Evolutionary conservation across 495 filamentous ascomycete genomes (phyloP).

Genomic region (Neurospora terricola): DNA sequence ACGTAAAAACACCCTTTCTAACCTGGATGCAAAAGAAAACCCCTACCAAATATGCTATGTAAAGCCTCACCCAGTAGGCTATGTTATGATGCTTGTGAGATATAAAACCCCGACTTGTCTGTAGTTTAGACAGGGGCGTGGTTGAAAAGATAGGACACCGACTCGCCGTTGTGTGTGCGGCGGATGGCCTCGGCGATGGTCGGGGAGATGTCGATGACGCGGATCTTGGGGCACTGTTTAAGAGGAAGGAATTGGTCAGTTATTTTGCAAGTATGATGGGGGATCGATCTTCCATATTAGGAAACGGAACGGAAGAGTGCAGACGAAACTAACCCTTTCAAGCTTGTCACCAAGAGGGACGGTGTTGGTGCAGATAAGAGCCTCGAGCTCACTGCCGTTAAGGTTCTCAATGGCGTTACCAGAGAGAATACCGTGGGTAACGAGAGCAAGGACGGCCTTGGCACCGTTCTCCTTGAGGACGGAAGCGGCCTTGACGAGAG

Average conservation of each 20-base stretch:
- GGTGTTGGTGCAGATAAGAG: slow-evolving; percentile 94
- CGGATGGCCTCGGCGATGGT: slow-evolving; percentile 64
- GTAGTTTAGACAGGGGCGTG: slow-evolving; percentile 56
- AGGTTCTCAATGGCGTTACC: slow-evolving; percentile 86
- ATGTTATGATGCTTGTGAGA: background rate
- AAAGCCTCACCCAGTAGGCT: background rate
- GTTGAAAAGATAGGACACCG: slow-evolving; percentile 88
- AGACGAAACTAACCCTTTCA: slow-evolving; percentile 18
- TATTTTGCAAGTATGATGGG: background rate
- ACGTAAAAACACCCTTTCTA: background rate
- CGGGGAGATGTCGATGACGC: slow-evolving; percentile 88
- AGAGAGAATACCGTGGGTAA: slow-evolving; percentile 90
- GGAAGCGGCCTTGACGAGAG: slow-evolving; percentile 83
- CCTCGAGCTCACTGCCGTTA: slow-evolving; percentile 68
- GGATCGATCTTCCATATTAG: background rate
- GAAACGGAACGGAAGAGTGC: background rate
- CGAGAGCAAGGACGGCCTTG: slow-evolving; percentile 80
- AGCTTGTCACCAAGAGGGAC: slow-evolving; percentile 77
- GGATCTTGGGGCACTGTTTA: slow-evolving; percentile 58
- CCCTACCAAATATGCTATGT: background rate
- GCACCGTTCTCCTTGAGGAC: slow-evolving; percentile 87
- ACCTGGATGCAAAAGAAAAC: background rate
- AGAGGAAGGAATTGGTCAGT: background rate
- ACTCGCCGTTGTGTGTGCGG: slow-evolving; percentile 81
- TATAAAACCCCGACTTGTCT: background rate